Percentiles rank a stretch among this genome's conserved stretches.
Evolutionary conservation across 2,329 filamentous ascomycete genomes (phyloP).

Genomic region (Stachybotrys chartarum): DNA sequence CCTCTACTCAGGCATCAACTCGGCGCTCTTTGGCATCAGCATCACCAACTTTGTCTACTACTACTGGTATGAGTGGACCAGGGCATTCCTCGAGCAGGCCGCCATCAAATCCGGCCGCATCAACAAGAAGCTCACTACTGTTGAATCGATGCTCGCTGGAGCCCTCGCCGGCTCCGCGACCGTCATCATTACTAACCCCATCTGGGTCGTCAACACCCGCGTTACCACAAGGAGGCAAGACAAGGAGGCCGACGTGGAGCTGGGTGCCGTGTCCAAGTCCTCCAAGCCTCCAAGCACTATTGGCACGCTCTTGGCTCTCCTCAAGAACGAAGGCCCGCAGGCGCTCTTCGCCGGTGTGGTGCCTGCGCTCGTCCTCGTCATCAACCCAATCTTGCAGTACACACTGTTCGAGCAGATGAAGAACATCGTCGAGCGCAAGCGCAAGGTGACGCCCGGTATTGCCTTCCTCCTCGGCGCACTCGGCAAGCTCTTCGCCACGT

Average conservation of each 20-base stretch:
- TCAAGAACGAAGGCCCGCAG: constrained; percentile 75
- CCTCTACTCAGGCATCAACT: constrained; percentile 88
- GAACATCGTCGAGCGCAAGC: constrained; percentile 70
- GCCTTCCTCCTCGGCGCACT: constrained; percentile 88
- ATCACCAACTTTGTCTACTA: constrained; percentile 99
- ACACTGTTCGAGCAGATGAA: constrained; percentile 98
- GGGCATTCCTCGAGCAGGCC: constrained; percentile 75
- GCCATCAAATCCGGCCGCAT: constrained; percentile 66
- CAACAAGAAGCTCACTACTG: constrained; percentile 75
- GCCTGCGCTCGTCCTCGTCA: constrained; percentile 86
- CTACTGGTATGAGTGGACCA: constrained; percentile 99
- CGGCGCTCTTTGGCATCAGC: constrained; percentile 92
- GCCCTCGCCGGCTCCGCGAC: constrained; percentile 91
- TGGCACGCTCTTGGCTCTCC: constrained; percentile 70
- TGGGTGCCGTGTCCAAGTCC: constrained; percentile 24
- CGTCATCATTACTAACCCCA: constrained; percentile 93
- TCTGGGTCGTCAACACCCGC: constrained; percentile 98
- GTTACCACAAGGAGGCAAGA: constrained; percentile 81
- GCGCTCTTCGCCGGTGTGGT: constrained; percentile 89
- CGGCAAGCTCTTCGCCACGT: constrained; percentile 90
- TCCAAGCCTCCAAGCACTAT: constrained; percentile 63
- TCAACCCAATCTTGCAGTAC: constrained; percentile 98
- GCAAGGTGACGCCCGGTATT: constrained; percentile 72
- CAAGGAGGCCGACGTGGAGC: constrained; percentile 35
- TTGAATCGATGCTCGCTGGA: constrained; percentile 92